These are phyloP conservation scores for Rhizoctonia solani DNA, from an alignment of 1,284 basidiomycete species.

Conservation along the genomic window DNA sequence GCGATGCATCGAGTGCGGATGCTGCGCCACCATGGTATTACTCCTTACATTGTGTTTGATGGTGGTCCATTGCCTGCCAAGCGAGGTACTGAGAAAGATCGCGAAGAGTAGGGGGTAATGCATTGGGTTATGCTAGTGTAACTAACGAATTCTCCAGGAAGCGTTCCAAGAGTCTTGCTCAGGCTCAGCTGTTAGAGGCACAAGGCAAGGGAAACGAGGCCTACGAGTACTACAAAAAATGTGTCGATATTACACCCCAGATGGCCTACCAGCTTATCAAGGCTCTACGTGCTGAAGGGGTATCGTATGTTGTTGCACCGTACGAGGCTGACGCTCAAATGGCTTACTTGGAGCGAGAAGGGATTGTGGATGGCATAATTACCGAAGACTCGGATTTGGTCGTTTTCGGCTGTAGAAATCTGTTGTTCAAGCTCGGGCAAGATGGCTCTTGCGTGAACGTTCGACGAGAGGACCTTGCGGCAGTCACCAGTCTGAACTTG, in stretches of 20 bases:
- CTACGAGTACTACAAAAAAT: conserved; percentile 87
- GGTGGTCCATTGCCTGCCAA: conserved; percentile 96
- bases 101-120: conserved; percentile 56
- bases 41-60: conserved; percentile 94
- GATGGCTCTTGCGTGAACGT: conserved; percentile 80
- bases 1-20: conserved; percentile 92
- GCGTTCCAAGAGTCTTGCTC: conserved; percentile 67
- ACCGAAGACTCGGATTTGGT: conserved; percentile 99
- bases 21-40: conserved; percentile 80
- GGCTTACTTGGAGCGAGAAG: conserved; percentile 84
- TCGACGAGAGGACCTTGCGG: conserved; percentile 75
- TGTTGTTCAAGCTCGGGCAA: conserved; percentile 86
- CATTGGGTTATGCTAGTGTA: background rate
- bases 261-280: conserved; percentile 99
- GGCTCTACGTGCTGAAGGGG: conserved; percentile 77
- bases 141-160: conserved; percentile 47
- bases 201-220: conserved; percentile 83
- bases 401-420: conserved; percentile 90
- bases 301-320: conserved; percentile 91
- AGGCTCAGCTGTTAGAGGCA: conserved; percentile 71
- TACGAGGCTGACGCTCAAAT: conserved; percentile 99
- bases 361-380: conserved; percentile 88
- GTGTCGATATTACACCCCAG: conserved; percentile 93
- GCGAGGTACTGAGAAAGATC: conserved; percentile 82
- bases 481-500: conserved; percentile 75